phyloP scores from a whole-genome alignment of 331 rosid species.

The Arachis monticola region DNA sequence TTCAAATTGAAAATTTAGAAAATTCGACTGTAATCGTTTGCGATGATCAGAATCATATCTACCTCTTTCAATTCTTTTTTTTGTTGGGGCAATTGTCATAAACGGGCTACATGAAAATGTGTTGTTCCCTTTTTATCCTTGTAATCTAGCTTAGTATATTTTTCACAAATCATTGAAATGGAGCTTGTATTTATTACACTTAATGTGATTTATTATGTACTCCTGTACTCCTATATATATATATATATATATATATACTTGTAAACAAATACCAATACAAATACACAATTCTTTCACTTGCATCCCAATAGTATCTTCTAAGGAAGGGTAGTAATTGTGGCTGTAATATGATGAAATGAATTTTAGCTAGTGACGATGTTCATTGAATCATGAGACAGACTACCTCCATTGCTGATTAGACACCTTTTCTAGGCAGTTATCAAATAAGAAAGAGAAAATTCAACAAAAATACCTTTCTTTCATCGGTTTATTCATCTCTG shows the following conservation, averaged over 20 bases:
- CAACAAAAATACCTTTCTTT: slow-evolving; percentile 13
- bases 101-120: neutral
- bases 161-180: slow-evolving; percentile 27
- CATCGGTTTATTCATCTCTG: neutral
- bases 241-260: too few species aligned
- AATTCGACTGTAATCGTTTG: neutral
- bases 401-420: neutral
- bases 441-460: slow-evolving; percentile 15
- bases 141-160: neutral
- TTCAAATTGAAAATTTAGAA: neutral
- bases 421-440: slow-evolving; percentile 1
- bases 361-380: slow-evolving; percentile 26
- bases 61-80: slow-evolving; percentile 8
- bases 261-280: too few species aligned
- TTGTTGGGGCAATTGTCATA: slow-evolving; percentile 1
- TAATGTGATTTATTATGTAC: too few species aligned
- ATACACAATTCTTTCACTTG: too few species aligned
- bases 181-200: too few species aligned
- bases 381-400: slow-evolving; percentile 9
- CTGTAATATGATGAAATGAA: slow-evolving; percentile 34
- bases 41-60: slow-evolving; percentile 9
- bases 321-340: slow-evolving; percentile 32
- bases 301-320: neutral
- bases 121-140: neutral
- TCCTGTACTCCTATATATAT: too few species aligned